Percentiles rank a stretch among this genome's conserved stretches.
phyloP scores from a whole-genome alignment of 2,329 filamentous ascomycete genomes.

The Botryotinia calthae region DNA sequence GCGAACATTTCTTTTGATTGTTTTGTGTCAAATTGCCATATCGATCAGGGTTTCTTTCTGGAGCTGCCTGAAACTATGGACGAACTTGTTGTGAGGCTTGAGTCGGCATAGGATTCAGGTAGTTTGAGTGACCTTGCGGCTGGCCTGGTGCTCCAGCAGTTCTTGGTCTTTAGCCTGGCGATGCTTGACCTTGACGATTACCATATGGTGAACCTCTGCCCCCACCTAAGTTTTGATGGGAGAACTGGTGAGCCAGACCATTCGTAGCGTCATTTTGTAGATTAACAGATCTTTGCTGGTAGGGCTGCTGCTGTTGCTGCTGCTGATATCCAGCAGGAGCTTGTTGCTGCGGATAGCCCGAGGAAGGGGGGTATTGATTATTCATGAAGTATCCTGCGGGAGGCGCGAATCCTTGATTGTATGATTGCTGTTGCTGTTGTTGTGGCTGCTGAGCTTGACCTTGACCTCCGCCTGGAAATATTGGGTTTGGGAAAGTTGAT shows the following conservation, averaged over 20 bases:
- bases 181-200: slow-evolving; percentile 55
- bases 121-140: slow-evolving; percentile 58
- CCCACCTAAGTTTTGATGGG: slow-evolving; percentile 86
- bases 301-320: slow-evolving; percentile 51
- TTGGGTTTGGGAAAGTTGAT: slow-evolving; percentile 92
- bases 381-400: slow-evolving; percentile 59
- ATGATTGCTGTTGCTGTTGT: slow-evolving; percentile 41
- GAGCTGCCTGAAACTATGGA: slow-evolving; percentile 72
- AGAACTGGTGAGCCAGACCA: slow-evolving; percentile 91
- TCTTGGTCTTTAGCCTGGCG: slow-evolving; percentile 73
- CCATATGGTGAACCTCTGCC: slow-evolving; percentile 69
- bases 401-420: slow-evolving; percentile 46
- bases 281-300: slow-evolving; percentile 48
- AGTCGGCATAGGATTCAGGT: slow-evolving; percentile 66
- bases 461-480: slow-evolving; percentile 43
- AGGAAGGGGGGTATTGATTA: slow-evolving; percentile 45
- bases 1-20: slow-evolving; percentile 68
- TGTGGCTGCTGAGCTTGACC: slow-evolving; percentile 39
- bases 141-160: slow-evolving; percentile 73
- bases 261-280: slow-evolving; percentile 81
- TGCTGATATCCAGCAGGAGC: slow-evolving; percentile 47
- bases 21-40: slow-evolving; percentile 63
- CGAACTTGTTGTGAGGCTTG: slow-evolving; percentile 54
- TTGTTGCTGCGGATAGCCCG: slow-evolving; percentile 50
- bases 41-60: slow-evolving; percentile 84